A percentile compares a stretch with the other conserved stretches of the same genome.
phyloP scores from a whole-genome alignment of 805 yeast genomes.

The Candida nanaspora region DNA sequence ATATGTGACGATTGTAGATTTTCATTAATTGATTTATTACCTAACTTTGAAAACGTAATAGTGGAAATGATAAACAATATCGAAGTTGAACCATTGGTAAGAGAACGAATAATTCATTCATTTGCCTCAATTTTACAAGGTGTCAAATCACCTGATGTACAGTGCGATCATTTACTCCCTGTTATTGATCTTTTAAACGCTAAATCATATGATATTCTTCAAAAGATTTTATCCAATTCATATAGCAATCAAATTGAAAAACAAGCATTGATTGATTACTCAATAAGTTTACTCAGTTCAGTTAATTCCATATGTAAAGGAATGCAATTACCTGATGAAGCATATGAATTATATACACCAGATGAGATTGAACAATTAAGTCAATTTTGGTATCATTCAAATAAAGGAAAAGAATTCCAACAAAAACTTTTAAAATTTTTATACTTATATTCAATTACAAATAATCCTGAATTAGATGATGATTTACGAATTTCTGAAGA shows the following conservation, averaged over 20 bases:
- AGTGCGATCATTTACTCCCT: conserved; percentile 24
- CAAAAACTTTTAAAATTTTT: conserved; percentile 32
- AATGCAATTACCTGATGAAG: conserved; percentile 47
- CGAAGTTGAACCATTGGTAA: conserved; percentile 34
- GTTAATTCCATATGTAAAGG: conserved; percentile 69
- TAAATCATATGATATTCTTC: conserved; percentile 7
- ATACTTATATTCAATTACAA: conserved; percentile 30
- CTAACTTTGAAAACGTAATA: conserved; percentile 41
- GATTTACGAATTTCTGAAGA: conserved; percentile 53
- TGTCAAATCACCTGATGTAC: conserved; percentile 37
- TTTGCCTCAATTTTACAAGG: conserved; percentile 57
- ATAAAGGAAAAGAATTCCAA: conserved; percentile 37
- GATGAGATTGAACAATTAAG: conserved; percentile 24
- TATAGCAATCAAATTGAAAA: conserved; percentile 6
- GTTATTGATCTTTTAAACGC: conserved; percentile 17
- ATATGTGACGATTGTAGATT: conserved; percentile 49
- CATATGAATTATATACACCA: conserved; percentile 30
- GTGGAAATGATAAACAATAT: conserved; percentile 37
- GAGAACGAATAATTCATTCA: conserved; percentile 56
- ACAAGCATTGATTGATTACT: conserved; percentile 33
- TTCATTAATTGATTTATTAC: conserved; percentile 33
- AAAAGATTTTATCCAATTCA: neutral
- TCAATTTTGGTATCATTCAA: conserved; percentile 36
- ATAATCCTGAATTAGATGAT: conserved; percentile 28
- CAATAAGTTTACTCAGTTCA: conserved; percentile 52